These are phyloP conservation scores for Macrophomina pseudophaseolina DNA, from an alignment of 2,329 filamentous ascomycete species.

Conservation along the genomic window DNA sequence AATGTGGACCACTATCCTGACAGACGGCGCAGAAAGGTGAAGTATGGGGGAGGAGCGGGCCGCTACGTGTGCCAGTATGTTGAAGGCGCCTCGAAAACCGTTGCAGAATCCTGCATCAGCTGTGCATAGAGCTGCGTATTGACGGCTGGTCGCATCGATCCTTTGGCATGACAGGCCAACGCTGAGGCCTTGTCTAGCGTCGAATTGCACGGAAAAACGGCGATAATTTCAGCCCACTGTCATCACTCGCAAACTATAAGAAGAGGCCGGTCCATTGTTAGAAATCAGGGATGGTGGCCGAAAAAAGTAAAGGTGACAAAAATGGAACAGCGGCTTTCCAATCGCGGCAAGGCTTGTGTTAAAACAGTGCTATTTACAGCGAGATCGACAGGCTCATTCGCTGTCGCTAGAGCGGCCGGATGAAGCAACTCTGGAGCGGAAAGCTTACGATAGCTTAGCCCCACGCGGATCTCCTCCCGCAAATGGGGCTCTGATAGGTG, in stretches of 20 bases:
- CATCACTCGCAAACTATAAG: no score
- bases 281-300: neutral
- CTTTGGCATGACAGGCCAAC: neutral
- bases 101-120: constrained; percentile 13
- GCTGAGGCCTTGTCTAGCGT: no score
- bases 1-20: neutral
- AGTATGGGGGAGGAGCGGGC: no score
- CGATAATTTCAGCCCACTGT: neutral
- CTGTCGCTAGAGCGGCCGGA: neutral
- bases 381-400: neutral
- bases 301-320: neutral
- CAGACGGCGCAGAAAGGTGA: neutral
- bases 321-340: neutral
- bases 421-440: neutral
- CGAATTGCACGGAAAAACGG: neutral
- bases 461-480: neutral
- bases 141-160: neutral
- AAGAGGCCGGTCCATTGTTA: no score
- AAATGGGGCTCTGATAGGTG: neutral
- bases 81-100: neutral
- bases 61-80: neutral
- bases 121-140: constrained; percentile 5
- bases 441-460: neutral
- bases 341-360: neutral
- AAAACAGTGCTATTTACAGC: neutral